phyloP scores from a whole-genome alignment of 805 yeast species.

The Metahyphopichia silvanorum region DNA sequence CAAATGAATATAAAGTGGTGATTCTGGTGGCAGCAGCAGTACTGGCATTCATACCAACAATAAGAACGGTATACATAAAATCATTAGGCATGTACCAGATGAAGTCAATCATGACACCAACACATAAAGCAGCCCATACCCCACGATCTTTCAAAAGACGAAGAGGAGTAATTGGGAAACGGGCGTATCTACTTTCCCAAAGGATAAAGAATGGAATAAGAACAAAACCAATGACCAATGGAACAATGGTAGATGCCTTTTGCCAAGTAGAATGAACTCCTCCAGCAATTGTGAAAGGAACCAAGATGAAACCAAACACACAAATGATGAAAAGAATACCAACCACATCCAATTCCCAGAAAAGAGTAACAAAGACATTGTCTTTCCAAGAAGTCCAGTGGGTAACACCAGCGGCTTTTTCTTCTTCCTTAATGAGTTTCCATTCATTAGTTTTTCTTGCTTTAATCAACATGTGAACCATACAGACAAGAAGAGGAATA shows the following conservation, averaged over 20 bases:
- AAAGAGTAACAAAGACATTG: conserved; percentile 30
- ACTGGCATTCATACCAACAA: conserved; percentile 61
- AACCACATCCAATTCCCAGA: conserved; percentile 64
- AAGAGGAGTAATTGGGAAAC: conserved; percentile 62
- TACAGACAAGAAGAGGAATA: conserved; percentile 55
- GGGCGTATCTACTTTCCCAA: conserved; percentile 58
- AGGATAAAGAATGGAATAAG: conserved; percentile 54
- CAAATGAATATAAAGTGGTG: conserved; percentile 59
- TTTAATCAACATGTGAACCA: conserved; percentile 52
- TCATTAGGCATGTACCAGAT: conserved; percentile 69
- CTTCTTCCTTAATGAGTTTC: conserved; percentile 36
- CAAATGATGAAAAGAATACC: conserved; percentile 58
- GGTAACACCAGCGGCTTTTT: conserved; percentile 18
- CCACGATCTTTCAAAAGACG: conserved; percentile 62
- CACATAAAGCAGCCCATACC: conserved; percentile 65
- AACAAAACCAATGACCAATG: conserved; percentile 63
- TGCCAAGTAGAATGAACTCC: conserved; percentile 56
- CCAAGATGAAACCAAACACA: conserved; percentile 60
- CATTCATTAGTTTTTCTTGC: conserved; percentile 56
- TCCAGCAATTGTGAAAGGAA: conserved; percentile 76
- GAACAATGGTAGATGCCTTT: conserved; percentile 60
- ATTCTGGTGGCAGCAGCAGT: conserved; percentile 66
- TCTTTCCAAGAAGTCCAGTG: conserved; percentile 30
- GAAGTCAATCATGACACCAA: conserved; percentile 58
- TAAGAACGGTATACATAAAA: conserved; percentile 62